These are phyloP conservation scores for Albatrellus sp. DNA, from an alignment of 1,284 basidiomycete species.

Conservation along the genomic window DNA sequence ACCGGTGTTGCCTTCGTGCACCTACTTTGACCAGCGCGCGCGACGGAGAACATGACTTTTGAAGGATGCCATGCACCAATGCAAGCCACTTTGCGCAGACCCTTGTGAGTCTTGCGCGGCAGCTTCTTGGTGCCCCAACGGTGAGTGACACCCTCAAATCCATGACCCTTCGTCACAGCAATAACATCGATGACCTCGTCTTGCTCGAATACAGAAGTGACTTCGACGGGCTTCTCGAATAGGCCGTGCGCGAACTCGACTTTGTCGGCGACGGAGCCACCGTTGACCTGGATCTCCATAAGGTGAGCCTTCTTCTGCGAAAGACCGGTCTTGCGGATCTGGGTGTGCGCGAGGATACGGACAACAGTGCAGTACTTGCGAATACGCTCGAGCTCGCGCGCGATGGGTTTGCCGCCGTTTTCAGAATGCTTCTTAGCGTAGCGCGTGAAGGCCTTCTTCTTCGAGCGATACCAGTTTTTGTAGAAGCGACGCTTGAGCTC, in stretches of 20 bases:
- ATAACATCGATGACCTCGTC: slow-evolving; percentile 97
- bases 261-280: slow-evolving; percentile 95
- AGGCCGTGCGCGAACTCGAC: slow-evolving; percentile 91
- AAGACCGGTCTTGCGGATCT: slow-evolving; percentile 96
- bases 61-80: slow-evolving; percentile 99
- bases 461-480: slow-evolving; percentile 99
- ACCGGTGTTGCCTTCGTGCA: slow-evolving; percentile 8
- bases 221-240: slow-evolving; percentile 95
- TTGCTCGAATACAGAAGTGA: slow-evolving; percentile 85
- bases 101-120: slow-evolving; percentile 98
- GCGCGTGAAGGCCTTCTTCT: slow-evolving; percentile 99
- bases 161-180: slow-evolving; percentile 98
- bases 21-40: slow-evolving; percentile 97
- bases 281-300: slow-evolving; percentile 99
- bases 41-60: slow-evolving; percentile 99
- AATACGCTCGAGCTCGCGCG: slow-evolving; percentile 97
- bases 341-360: slow-evolving; percentile 98
- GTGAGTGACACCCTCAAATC: slow-evolving; percentile 98
- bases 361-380: slow-evolving; percentile 99
- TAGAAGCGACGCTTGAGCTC: slow-evolving; percentile 99
- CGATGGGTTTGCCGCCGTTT: slow-evolving; percentile 84
- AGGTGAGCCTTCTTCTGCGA: slow-evolving; percentile 99
- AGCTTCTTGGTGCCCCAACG: slow-evolving; percentile 99
- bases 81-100: slow-evolving; percentile 99
- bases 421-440: slow-evolving; percentile 99